A percentile compares a stretch with the other conserved stretches of the same genome.
phyloP scores from a whole-genome alignment of 2,329 filamentous ascomycete genomes.

The Pseudocercospora vitis region DNA sequence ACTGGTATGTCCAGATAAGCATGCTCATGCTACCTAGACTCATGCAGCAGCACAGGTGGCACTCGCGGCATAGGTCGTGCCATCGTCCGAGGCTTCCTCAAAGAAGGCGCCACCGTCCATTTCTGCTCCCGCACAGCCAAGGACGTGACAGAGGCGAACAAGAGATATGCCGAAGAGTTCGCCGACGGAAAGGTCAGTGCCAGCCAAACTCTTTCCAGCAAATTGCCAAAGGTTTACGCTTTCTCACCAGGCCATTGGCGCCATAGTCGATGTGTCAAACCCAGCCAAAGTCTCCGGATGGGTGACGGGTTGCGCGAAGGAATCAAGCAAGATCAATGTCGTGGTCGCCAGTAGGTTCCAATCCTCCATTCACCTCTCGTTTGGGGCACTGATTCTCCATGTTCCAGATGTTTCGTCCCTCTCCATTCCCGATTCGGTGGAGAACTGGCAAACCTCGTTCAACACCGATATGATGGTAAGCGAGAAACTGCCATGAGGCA shows the following conservation, averaged over 20 bases:
- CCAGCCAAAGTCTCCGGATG: conserved; percentile 24
- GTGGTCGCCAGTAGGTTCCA: conserved; percentile 24
- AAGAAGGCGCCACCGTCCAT: conserved; percentile 36
- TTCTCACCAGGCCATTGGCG: conserved; percentile 23
- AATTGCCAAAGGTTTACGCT: not conserved
- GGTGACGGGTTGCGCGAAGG: conserved; percentile 27
- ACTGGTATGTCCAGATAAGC: conserved; percentile 33
- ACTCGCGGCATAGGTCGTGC: conserved; percentile 37
- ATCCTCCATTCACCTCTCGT: not conserved
- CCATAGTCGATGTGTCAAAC: conserved; percentile 32
- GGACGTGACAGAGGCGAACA: conserved; percentile 26
- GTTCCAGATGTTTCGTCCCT: conserved; percentile 35
- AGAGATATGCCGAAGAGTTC: conserved; percentile 23
- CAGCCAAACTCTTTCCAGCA: not conserved
- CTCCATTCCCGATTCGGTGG: conserved; percentile 28
- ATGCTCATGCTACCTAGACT: not conserved
- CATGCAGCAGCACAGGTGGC: conserved; percentile 28
- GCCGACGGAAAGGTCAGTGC: conserved; percentile 17
- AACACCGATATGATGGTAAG: conserved; percentile 40
- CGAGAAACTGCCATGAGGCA: too few species aligned
- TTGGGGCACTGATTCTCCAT: not conserved
- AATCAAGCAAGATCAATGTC: conserved; percentile 33
- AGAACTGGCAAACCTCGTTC: conserved; percentile 34
- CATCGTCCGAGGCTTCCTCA: conserved; percentile 33
- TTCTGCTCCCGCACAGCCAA: conserved; percentile 34